phyloP scores from a whole-genome alignment of 495 filamentous ascomycete species.

The Thermochaetoides thermophila region DNA sequence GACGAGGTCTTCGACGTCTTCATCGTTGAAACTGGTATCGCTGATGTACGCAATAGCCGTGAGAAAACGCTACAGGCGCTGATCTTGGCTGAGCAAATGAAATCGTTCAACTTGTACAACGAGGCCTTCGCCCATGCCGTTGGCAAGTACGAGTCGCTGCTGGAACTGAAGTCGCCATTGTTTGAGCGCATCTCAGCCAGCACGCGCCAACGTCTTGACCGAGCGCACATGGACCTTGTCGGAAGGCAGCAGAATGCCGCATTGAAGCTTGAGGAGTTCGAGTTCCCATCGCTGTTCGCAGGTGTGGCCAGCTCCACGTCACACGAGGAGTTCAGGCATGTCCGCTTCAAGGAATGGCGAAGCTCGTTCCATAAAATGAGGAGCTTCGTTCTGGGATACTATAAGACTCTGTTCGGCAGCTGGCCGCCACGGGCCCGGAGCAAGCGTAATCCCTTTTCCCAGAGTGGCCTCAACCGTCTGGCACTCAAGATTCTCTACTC shows the following conservation, averaged over 20 bases:
- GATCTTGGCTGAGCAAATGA: constrained; percentile 73
- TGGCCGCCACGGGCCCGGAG: constrained; percentile 88
- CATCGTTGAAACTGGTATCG: constrained; percentile 58
- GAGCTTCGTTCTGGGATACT: constrained; percentile 59
- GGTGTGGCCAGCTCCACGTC: constrained; percentile 72
- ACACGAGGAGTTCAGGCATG: constrained; percentile 51
- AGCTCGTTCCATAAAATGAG: constrained; percentile 56
- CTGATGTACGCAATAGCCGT: constrained; percentile 65
- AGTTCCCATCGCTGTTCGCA: constrained; percentile 83
- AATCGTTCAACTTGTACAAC: constrained; percentile 66
- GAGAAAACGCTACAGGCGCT: constrained; percentile 88
- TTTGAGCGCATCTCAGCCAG: constrained; percentile 49
- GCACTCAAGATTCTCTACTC: constrained; percentile 71
- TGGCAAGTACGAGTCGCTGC: constrained; percentile 68
- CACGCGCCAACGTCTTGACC: constrained; percentile 67
- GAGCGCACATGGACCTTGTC: constrained; percentile 64
- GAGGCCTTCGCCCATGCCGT: constrained; percentile 90
- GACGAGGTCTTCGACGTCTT: constrained; percentile 61
- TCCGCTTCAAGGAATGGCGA: constrained; percentile 79
- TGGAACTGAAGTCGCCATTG: constrained; percentile 50
- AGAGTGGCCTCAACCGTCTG: constrained; percentile 69
- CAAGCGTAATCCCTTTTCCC: constrained; percentile 85
- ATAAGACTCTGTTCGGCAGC: constrained; percentile 69
- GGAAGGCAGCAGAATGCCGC: constrained; percentile 51
- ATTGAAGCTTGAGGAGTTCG: constrained; percentile 58